Percentiles rank a stretch among this genome's conserved stretches.
phyloP scores from a whole-genome alignment of 164 flowering plant genomes.

The Macadamia integrifolia region DNA sequence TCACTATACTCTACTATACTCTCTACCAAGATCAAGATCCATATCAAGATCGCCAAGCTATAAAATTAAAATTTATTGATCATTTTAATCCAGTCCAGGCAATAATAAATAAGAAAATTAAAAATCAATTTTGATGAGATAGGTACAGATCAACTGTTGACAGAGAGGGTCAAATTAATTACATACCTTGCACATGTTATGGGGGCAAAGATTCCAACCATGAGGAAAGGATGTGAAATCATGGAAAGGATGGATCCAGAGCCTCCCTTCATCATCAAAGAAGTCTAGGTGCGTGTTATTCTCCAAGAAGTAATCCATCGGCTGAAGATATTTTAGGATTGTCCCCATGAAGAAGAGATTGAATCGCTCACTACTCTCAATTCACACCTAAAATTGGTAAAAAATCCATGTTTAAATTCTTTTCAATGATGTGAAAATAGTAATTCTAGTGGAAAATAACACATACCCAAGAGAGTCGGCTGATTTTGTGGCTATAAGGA shows the following conservation, averaged over 20 bases:
- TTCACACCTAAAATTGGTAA: conserved; percentile 47
- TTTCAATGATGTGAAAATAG: too few relatives aligned
- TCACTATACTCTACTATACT: too few relatives aligned
- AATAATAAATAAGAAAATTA: too few relatives aligned
- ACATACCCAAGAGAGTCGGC: conserved; percentile 59
- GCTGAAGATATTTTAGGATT: conserved; percentile 60
- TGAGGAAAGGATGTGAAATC: conserved; percentile 37
- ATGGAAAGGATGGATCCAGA: conserved; percentile 58
- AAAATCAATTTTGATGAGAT: background rate
- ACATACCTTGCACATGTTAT: conserved; percentile 78
- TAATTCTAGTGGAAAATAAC: background rate
- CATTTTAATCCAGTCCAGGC: too few relatives aligned
- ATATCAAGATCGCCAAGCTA: too few relatives aligned
- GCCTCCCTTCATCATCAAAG: conserved; percentile 53
- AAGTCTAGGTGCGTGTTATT: conserved; percentile 55
- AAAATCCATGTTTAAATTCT: too few relatives aligned
- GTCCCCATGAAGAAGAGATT: conserved; percentile 57
- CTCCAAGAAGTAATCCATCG: conserved; percentile 56
- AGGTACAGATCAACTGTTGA: too few relatives aligned
- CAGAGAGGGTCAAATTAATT: too few relatives aligned
- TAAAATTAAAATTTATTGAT: too few relatives aligned
- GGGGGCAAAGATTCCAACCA: conserved; percentile 63
- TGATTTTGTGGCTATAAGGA: conserved; percentile 46
- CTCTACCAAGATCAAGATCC: too few relatives aligned
- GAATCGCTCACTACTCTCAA: conserved; percentile 88